Base-by-base conservation (phyloP, 2,329 filamentous ascomycete genomes). In the Monosporascus sp. region DNA sequence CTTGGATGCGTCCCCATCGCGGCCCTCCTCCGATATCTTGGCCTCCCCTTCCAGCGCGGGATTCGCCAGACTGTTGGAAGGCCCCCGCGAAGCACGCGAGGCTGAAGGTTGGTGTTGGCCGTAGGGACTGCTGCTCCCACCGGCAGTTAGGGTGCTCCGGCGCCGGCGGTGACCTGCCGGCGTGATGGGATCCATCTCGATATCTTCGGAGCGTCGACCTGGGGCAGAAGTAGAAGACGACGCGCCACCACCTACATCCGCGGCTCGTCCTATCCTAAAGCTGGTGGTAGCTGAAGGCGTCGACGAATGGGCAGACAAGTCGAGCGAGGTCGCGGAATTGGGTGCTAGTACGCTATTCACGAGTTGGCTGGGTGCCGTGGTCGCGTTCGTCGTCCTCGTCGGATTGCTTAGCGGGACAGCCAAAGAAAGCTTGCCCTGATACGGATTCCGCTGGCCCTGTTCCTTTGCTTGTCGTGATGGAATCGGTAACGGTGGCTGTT, bases 101-200 rank as follows among this genome's bases (percentile, higher is more conserved):
- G 48, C 55, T 17, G 63, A 59, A 19, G 56, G 55, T 24, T 63
- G 53, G 17, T 38, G 14, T 20, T 27, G 14, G 27, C 26, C 19
- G 44, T 61, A 53, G 49, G 53, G 55, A 48, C 53, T 55, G 56
- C 43, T 55, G 59, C 60, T 69, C 48, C 57, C 65, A 48, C 73
- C 70, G 57, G 72, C 74, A 63, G 77, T 77, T 24, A 82, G 68
- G 58, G 79, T 82, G 70, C 79, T 83, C 54, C 78, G 74, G 46
- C 80, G 78, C 55, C 80, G 76, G 43, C 79, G 76, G 62, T 82
- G 79, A 61, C 78, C 74, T n/a, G 67, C 63, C 2, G 72, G 70
- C 40, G 66, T 65, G 57, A 83, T 73, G 38, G 78, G 69, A 57
- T 77, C 79, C 78, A 83, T 82, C 71, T 84, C 80, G 60, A 83